Evolutionary conservation across 192 early-diverging fungal species (phyloP), one percentile per base, ranked within the genome.

Genomic region (Mortierella claussenii): DNA sequence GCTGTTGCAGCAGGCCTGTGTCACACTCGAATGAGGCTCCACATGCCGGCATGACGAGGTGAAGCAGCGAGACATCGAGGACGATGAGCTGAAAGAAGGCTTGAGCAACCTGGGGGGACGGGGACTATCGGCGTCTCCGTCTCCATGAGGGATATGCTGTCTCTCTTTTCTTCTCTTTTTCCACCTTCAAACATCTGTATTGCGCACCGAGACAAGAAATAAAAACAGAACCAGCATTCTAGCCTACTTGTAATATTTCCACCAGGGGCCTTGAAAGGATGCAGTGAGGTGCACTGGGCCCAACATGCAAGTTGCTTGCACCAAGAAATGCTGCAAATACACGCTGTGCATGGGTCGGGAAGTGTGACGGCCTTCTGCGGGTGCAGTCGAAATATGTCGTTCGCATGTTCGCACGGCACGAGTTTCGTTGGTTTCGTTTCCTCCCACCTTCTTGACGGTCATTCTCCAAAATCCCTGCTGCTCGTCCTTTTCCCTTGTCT

Each of bases 131-230:
- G 47, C 24, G 24, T 47, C 45, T 47, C 20, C 20, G 45, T 47
- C 45, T 20, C 45, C 45, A n/a, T 49, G 47, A 24, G 21, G 47
- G 24, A 10, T 21, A 49, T 49, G 47, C 8, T 49, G 8, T 9
- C 24, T 59, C n/a, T 47, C 24, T 15, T 28, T 20, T 28, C 23
- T 31, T 31, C 6, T 34, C 21, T 18, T 45, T 58, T 46, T 47
- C 0, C 12, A 21, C n/a, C 27, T 34, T 20, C 30, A 27, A 20
- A 49, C 47, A 24, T 4, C 47, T 23, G 9, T 26, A 26, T 49
- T 49, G 47, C 47, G 26, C 47, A 49, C 47, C 12, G 47, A 49
- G 12, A 3, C 23, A 24, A 45, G 43, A 49, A 49, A 49, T 49
- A 49, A 49, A 49, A 49, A 27, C 26, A 27, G 26, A 49, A 6